phyloP scores from a whole-genome alignment of 176 grass and related monocot species.

The Eragrostis nindensis region DNA sequence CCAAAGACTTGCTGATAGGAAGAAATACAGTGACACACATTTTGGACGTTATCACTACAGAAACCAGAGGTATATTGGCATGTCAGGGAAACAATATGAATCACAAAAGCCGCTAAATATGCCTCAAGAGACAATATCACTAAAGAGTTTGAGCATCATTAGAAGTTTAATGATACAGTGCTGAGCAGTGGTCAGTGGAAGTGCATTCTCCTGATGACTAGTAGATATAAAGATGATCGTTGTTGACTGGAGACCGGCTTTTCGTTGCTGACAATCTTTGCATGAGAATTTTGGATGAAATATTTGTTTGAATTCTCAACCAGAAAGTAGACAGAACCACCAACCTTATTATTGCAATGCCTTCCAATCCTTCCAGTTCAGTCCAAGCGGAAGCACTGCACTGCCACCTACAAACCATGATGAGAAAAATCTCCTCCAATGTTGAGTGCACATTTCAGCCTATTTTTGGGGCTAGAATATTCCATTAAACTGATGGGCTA shows the following conservation, averaged over 20 bases:
- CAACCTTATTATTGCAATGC: too few species aligned
- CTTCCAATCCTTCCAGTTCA: not conserved
- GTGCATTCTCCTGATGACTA: not conserved
- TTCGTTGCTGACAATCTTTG: not conserved
- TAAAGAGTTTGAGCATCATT: not conserved
- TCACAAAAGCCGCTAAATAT: not conserved
- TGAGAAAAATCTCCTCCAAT: not conserved
- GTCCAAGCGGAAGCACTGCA: conserved; percentile 2
- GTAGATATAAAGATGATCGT: not conserved
- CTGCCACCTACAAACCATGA: not conserved
- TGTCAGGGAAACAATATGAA: not conserved
- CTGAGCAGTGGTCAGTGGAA: not conserved
- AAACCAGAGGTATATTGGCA: not conserved
- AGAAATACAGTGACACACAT: too few species aligned
- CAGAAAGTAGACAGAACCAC: not conserved
- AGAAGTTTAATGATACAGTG: not conserved
- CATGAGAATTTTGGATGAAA: not conserved
- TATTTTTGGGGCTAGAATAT: not conserved
- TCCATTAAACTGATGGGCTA: too few species aligned
- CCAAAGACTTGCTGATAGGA: too few species aligned
- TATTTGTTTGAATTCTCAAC: not conserved
- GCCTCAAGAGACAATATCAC: not conserved
- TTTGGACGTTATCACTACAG: not conserved
- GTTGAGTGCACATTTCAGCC: not conserved
- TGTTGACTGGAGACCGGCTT: not conserved